These are phyloP conservation scores for Neonectria ditissima DNA, from an alignment of 2,329 filamentous ascomycete genomes.

Conservation along the genomic window DNA sequence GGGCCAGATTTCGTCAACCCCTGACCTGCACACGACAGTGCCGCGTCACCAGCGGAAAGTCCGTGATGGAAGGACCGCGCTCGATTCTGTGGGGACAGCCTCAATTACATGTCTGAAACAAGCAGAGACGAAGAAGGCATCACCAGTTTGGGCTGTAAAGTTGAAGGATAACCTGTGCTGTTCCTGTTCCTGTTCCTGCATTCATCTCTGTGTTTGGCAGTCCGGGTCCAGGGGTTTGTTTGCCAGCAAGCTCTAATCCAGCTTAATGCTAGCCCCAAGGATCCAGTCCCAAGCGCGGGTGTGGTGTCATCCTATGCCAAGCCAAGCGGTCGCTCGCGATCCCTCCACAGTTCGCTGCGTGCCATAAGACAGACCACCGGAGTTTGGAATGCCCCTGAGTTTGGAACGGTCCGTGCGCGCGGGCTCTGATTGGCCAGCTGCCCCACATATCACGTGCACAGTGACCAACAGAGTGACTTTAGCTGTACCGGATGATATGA, in stretches of 20 bases:
- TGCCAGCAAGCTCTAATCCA: neutral
- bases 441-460: no score
- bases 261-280: neutral
- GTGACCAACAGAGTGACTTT: no score
- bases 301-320: neutral
- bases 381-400: no score
- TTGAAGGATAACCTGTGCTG: neutral
- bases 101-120: neutral
- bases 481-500: no score
- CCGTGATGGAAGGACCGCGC: neutral
- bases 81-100: conserved; percentile 9
- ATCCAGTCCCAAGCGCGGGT: neutral
- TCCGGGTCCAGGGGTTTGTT: neutral
- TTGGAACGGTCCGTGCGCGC: no score
- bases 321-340: neutral
- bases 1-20: conserved; percentile 15
- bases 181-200: neutral
- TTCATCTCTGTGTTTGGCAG: neutral
- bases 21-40: conserved; percentile 26
- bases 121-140: conserved; percentile 6
- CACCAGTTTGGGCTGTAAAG: conserved; percentile 3
- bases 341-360: neutral
- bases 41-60: conserved; percentile 17
- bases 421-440: no score
- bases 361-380: no score